These are phyloP conservation scores for Fusarium mundagurra DNA, from an alignment of 2,329 filamentous ascomycete species.

Conservation along the genomic window DNA sequence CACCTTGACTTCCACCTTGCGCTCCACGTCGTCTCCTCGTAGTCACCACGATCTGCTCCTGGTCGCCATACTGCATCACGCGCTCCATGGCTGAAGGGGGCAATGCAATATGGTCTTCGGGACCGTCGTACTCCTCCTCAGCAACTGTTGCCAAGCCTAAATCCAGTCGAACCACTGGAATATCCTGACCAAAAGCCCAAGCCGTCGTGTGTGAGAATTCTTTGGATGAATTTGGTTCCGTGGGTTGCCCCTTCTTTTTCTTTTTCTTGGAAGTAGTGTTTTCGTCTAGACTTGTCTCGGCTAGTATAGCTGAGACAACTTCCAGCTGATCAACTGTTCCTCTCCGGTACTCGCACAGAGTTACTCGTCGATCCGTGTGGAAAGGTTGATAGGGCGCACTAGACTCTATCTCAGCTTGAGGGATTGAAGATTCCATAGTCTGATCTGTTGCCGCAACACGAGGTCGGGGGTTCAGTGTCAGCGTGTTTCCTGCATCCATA, in stretches of 20 bases:
- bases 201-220: conserved; percentile 37
- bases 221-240: conserved; percentile 22
- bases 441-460: conserved; percentile 50
- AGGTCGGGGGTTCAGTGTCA: conserved; percentile 59
- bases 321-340: conserved; percentile 48
- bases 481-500: conserved; percentile 63
- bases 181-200: conserved; percentile 71
- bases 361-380: conserved; percentile 87
- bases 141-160: conserved; percentile 57
- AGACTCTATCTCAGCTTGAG: conserved; percentile 90
- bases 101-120: conserved; percentile 67
- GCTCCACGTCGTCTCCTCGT: conserved; percentile 74
- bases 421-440: conserved; percentile 71
- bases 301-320: conserved; percentile 53
- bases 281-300: conserved; percentile 55
- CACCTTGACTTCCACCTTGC: conserved; percentile 62
- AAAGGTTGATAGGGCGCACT: conserved; percentile 96
- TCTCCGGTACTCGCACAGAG: conserved; percentile 72
- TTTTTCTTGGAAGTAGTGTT: conserved; percentile 49
- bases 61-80: conserved; percentile 67
- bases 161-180: conserved; percentile 62
- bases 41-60: conserved; percentile 84
- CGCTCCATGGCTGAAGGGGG: conserved; percentile 73
- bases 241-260: conserved; percentile 48
- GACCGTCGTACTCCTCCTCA: conserved; percentile 63